Conservation (phyloP, 768 basidiomycete genomes). For the Collybia mongolica region DNA sequence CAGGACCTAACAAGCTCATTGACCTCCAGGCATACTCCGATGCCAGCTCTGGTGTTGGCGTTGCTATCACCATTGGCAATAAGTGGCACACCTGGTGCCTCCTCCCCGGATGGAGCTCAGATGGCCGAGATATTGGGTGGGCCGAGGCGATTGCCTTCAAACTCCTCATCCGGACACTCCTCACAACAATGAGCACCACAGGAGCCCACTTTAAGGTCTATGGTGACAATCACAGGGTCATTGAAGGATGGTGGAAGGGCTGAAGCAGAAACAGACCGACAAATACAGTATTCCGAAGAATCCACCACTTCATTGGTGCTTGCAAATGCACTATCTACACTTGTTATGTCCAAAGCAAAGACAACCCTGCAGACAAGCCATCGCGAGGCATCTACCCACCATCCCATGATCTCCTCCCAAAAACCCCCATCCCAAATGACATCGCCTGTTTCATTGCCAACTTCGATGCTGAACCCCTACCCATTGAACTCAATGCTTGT, state of each 20-base stretch:
- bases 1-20: conserved; percentile 16
- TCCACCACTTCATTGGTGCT: not conserved
- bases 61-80: not conserved
- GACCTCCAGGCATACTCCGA: conserved; percentile 23
- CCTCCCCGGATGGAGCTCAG: conserved; percentile 24
- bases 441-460: no score
- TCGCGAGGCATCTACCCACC: no score
- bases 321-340: no score
- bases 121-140: conserved; percentile 41
- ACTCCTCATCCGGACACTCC: conserved; percentile 21
- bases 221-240: not conserved
- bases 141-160: conserved; percentile 44
- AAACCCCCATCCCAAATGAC: no score
- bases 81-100: conserved; percentile 32
- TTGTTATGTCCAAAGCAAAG: no score
- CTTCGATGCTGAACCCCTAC: no score
- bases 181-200: not conserved
- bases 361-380: no score
- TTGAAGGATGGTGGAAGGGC: not conserved
- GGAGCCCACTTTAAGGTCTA: not conserved
- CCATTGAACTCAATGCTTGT: no score
- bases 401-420: no score
- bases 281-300: not conserved
- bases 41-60: not conserved
- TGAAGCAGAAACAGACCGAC: not conserved